Evolutionary conservation across 495 filamentous ascomycete species (phyloP).

Genomic region (Letharia lupina): DNA sequence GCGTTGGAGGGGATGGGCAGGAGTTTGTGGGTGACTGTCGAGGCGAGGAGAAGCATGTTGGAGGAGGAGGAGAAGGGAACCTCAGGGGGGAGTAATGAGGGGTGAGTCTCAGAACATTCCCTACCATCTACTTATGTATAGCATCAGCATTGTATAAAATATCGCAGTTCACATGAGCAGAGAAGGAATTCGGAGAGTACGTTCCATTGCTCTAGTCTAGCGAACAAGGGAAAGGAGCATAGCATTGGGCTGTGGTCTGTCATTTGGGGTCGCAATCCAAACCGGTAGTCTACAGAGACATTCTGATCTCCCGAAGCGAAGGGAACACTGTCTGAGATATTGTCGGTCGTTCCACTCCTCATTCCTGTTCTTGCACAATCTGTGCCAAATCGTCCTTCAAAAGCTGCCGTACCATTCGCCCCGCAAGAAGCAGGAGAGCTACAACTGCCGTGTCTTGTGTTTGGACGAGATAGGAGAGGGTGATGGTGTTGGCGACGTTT

Average conservation of each 20-base stretch:
- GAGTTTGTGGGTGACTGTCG: slow-evolving; percentile 75
- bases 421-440: too few relatives aligned
- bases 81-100: slow-evolving; percentile 24
- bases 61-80: slow-evolving; percentile 57
- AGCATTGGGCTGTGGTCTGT: not conserved
- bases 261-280: too few relatives aligned
- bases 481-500: too few relatives aligned
- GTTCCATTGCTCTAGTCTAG: not conserved
- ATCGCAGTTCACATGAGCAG: not conserved
- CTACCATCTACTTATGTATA: not conserved
- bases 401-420: too few relatives aligned
- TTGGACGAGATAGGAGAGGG: too few relatives aligned
- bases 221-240: not conserved
- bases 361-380: too few relatives aligned
- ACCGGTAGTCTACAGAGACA: too few relatives aligned
- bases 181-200: not conserved
- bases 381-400: too few relatives aligned
- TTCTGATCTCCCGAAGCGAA: too few relatives aligned
- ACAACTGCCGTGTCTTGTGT: too few relatives aligned
- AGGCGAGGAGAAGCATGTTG: slow-evolving; percentile 65
- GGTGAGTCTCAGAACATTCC: not conserved
- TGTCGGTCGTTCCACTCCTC: too few relatives aligned
- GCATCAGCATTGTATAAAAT: not conserved
- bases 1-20: slow-evolving; percentile 66
- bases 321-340: too few relatives aligned